These are phyloP conservation scores for Massariosphaeria phaeospora DNA, from an alignment of 495 filamentous ascomycete genomes.

Conservation along the genomic window DNA sequence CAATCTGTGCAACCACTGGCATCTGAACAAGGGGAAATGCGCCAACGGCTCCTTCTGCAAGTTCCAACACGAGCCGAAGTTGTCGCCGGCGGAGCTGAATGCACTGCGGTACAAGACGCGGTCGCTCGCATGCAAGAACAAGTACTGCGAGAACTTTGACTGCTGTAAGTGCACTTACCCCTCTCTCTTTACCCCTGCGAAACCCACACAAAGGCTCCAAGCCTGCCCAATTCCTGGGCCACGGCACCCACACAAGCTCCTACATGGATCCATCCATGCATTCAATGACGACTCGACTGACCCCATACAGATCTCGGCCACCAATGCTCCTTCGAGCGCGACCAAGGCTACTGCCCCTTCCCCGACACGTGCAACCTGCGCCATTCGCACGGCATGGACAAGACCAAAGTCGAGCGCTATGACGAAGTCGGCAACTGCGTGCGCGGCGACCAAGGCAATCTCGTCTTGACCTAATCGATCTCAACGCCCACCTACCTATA, in stretches of 20 bases:
- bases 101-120: slow-evolving; percentile 36
- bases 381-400: slow-evolving; percentile 22
- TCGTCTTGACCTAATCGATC: too few species aligned
- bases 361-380: slow-evolving; percentile 12
- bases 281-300: too few species aligned
- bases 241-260: too few species aligned
- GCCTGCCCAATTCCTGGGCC: too few species aligned
- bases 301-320: slow-evolving; percentile 17
- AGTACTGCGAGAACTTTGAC: slow-evolving; percentile 33
- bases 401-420: too few species aligned
- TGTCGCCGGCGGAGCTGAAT: slow-evolving; percentile 32
- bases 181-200: too few species aligned
- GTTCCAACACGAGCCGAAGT: slow-evolving; percentile 36
- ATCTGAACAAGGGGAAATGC: slow-evolving; percentile 38
- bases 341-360: slow-evolving; percentile 17
- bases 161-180: slow-evolving; percentile 33
- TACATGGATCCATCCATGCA: too few species aligned
- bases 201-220: too few species aligned
- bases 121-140: slow-evolving; percentile 19
- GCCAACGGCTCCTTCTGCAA: slow-evolving; percentile 31
- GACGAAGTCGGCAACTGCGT: too few species aligned
- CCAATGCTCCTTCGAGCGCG: slow-evolving; percentile 21
- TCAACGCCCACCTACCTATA: too few species aligned
- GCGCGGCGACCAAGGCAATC: too few species aligned
- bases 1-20: slow-evolving; percentile 40